Evolutionary conservation across 2,329 filamentous ascomycete species (phyloP).

Genomic region (Zymoseptoria tritici): DNA sequence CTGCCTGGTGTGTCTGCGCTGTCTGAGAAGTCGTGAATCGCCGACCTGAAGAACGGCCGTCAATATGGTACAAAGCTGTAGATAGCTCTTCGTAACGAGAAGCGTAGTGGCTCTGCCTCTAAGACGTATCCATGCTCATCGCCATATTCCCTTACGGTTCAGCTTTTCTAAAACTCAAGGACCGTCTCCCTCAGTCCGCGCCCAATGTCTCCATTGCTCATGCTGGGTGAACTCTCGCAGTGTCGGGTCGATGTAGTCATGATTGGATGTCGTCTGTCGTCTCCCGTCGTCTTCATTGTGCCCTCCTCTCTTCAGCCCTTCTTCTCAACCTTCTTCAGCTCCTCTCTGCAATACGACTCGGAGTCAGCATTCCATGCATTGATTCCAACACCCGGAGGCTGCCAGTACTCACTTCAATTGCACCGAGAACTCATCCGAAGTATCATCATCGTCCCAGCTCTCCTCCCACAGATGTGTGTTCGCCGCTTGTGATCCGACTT

Average conservation of each 20-base stretch:
- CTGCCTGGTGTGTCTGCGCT: conserved; percentile 88
- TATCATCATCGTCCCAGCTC: conserved; percentile 99
- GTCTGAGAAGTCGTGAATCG: conserved; percentile 42
- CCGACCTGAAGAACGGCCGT: not conserved
- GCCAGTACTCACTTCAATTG: conserved; percentile 70
- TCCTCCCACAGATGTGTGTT: conserved; percentile 88
- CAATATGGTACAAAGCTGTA: conserved; percentile 3
- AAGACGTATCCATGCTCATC: not conserved
- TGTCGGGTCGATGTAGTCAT: not conserved
- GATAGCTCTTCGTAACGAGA: not conserved
- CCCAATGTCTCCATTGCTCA: not conserved
- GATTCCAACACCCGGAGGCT: not conserved
- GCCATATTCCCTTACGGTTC: not conserved
- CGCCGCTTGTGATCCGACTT: conserved; percentile 58
- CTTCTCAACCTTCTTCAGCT: conserved; percentile 82
- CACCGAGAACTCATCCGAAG: conserved; percentile 88
- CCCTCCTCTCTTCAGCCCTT: conserved; percentile 33
- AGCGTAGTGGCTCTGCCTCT: not conserved
- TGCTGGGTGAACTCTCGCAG: not conserved
- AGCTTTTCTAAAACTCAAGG: not conserved
- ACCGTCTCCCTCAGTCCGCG: not conserved
- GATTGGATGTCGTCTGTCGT: no score
- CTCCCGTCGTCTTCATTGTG: not conserved
- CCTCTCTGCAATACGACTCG: conserved; percentile 54
- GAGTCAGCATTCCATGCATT: not conserved